phyloP scores from a whole-genome alignment of 108 stramenopile species.

The Skeletonema tropicum region DNA sequence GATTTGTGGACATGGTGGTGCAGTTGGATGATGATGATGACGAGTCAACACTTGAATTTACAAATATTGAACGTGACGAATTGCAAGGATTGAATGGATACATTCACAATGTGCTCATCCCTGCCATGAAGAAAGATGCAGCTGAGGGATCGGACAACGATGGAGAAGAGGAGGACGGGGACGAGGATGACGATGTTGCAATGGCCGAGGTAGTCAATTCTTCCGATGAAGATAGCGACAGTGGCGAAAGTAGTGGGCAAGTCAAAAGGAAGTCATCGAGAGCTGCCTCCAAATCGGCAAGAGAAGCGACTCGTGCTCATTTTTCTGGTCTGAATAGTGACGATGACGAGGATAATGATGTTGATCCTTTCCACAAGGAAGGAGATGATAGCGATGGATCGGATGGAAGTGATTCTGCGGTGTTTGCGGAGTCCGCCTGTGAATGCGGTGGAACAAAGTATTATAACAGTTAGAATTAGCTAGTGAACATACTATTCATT shows the following conservation, averaged over 20 bases:
- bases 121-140: slow-evolving; percentile 71
- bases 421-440: no score
- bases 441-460: neutral
- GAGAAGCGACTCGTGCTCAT: slow-evolving; percentile 28
- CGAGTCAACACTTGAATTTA: slow-evolving; percentile 59
- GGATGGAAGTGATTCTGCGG: neutral
- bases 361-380: slow-evolving; percentile 1
- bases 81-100: slow-evolving; percentile 64
- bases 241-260: slow-evolving; percentile 7
- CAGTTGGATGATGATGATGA: neutral
- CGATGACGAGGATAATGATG: slow-evolving; percentile 19
- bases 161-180: slow-evolving; percentile 25
- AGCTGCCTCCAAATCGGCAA: slow-evolving; percentile 47
- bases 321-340: slow-evolving; percentile 14
- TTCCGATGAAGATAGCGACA: slow-evolving; percentile 25
- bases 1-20: slow-evolving; percentile 74
- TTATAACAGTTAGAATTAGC: no score
- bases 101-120: slow-evolving; percentile 72
- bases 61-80: slow-evolving; percentile 82
- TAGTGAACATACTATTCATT: no score
- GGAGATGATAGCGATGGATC: slow-evolving; percentile 9
- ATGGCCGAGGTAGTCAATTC: slow-evolving; percentile 8
- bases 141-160: slow-evolving; percentile 12
- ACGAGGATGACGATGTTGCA: slow-evolving; percentile 25
- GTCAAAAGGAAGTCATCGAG: slow-evolving; percentile 24